Base-by-base conservation (phyloP, 2,329 filamentous ascomycete genomes). In the Aureobasidium sp. region DNA sequence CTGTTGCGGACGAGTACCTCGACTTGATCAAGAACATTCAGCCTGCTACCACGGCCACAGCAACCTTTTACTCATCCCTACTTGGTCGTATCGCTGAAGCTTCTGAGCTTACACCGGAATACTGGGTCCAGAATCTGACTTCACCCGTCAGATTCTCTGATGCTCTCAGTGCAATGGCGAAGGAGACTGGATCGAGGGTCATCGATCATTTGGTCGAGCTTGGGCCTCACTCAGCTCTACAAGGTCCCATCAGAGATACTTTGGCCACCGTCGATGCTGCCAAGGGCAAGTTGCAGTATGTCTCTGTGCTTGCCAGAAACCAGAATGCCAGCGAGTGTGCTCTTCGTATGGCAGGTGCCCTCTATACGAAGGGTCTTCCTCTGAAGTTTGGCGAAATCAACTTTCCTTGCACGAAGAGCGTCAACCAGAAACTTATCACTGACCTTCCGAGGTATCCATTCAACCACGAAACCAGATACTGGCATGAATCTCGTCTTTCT, bases 51-150 rank as follows among this genome's bases (percentile, higher is more conserved):
- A 57, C 53, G 7, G 37, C 39, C n/a, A 57, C 39, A 12, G 53
- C 53, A 2, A 57, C 29, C 5, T 57, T 57, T 29, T 61, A 64
- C 44, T 68, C 66, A 12, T 65, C 64, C 8, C 22, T 68, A 4
- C 34, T 34, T 22, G 66, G 66, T 27, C 20, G 53, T 5, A 31
- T 31, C 29, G 52, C 31, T 22, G 62, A 9, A 25, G 44, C 17
- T 56, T 41, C 17, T 57, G 58, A 25, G 65, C 41, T 75, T 22
- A 45, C 12, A 1, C 68, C 62, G 5, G 48, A 52, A 0, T 81
- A 81, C 67, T 82, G 79, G 79, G 68, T 63, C 0, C 70, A 76
- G 31, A 82, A 82, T 65, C 75, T 81, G 75, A 65, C 70, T 1
- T 68, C 72, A 11, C 70, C 79, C 1, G 79, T 81, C 0, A 65